Evolutionary conservation across 441 rosid genomes (phyloP).

Genomic region (Aleurites moluccanus): DNA sequence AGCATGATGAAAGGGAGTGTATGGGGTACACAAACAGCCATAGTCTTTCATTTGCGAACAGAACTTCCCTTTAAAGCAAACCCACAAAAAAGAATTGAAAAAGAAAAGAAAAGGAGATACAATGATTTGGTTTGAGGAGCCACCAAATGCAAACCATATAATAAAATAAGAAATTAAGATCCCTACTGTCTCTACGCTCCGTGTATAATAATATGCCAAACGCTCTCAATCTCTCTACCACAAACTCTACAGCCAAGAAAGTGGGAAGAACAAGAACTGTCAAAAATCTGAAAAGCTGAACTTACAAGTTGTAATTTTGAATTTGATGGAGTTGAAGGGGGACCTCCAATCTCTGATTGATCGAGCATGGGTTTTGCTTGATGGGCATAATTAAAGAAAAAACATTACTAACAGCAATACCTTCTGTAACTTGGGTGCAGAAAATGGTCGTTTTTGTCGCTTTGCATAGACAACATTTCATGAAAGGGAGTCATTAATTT

Average conservation of each 20-base stretch:
- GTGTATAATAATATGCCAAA: too few relatives aligned
- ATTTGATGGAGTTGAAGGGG: constrained; percentile 33
- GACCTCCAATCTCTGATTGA: constrained; percentile 34
- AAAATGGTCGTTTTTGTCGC: constrained; percentile 28
- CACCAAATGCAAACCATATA: constrained; percentile 26
- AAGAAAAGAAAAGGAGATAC: not conserved
- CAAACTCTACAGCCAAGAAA: constrained; percentile 12
- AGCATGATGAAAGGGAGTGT: constrained; percentile 13
- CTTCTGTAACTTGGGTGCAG: constrained; percentile 35
- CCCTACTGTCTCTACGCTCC: constrained; percentile 16
- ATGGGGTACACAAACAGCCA: constrained; percentile 31
- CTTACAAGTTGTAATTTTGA: too few relatives aligned
- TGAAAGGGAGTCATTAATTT: constrained; percentile 34
- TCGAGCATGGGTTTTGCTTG: constrained; percentile 38
- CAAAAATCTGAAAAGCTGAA: constrained; percentile 10
- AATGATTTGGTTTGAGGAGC: constrained; percentile 20
- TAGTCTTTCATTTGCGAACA: constrained; percentile 22
- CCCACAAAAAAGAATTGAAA: constrained; percentile 21
- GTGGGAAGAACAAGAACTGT: constrained; percentile 11
- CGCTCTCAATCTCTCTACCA: too few relatives aligned
- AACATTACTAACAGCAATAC: not conserved
- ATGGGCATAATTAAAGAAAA: constrained; percentile 29
- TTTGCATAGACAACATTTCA: constrained; percentile 27
- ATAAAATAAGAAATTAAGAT: constrained; percentile 19
- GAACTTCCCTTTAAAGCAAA: constrained; percentile 37